A percentile compares a stretch with the other conserved stretches of the same genome.
These are phyloP conservation scores for Pyrenochaeta sp. DNA, from an alignment of 2,329 filamentous ascomycete species.

Conservation along the genomic window DNA sequence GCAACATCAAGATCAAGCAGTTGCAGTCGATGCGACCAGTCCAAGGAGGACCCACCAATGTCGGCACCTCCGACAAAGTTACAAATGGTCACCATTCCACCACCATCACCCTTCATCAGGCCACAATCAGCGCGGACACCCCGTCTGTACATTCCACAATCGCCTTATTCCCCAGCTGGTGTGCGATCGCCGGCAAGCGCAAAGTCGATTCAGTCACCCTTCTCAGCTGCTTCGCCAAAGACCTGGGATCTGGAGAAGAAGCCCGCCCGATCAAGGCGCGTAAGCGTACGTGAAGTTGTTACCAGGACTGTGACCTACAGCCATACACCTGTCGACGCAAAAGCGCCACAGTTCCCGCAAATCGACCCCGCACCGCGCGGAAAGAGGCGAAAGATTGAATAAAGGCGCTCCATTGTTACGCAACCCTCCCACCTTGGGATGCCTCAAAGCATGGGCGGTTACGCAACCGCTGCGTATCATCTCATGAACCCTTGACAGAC, in stretches of 20 bases:
- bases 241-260: conserved; percentile 81
- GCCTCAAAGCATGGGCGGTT: conserved; percentile 33
- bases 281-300: conserved; percentile 85
- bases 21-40: conserved; percentile 46
- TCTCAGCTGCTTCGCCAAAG: conserved; percentile 76
- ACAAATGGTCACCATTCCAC: conserved; percentile 67
- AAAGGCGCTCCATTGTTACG: conserved; percentile 29
- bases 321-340: conserved; percentile 54
- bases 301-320: conserved; percentile 95
- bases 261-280: conserved; percentile 65
- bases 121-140: conserved; percentile 67
- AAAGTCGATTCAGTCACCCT: conserved; percentile 68
- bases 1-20: conserved; percentile 50
- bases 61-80: conserved; percentile 55
- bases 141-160: conserved; percentile 78
- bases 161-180: conserved; percentile 71
- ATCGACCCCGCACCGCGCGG: conserved; percentile 92
- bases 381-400: conserved; percentile 82
- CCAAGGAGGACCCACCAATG: conserved; percentile 50
- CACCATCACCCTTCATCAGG: conserved; percentile 69
- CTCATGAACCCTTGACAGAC: conserved; percentile 20
- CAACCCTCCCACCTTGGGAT: conserved; percentile 19
- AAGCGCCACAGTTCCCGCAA: conserved; percentile 58
- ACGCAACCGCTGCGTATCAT: conserved; percentile 34
- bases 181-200: conserved; percentile 75